Evolutionary conservation across 2,329 filamentous ascomycete species (phyloP).

Genomic region (Lasiodiplodia sp.): DNA sequence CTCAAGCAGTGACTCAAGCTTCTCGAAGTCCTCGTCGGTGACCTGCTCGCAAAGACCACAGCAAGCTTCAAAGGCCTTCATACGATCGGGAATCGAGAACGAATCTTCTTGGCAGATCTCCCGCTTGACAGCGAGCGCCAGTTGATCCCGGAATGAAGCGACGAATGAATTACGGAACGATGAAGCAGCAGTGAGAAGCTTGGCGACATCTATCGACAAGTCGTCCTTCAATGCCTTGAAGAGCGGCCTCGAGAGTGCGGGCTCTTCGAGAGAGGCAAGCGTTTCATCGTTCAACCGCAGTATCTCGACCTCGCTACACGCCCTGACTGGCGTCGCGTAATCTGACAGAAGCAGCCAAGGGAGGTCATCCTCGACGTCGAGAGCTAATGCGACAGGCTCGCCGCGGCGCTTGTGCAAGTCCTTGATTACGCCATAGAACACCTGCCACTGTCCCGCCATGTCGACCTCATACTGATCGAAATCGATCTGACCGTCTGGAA

Average conservation of each 20-base stretch:
- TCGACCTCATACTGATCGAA: slow-evolving; percentile 77
- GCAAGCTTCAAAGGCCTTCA: slow-evolving; percentile 79
- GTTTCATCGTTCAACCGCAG: slow-evolving; percentile 71
- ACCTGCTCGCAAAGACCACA: slow-evolving; percentile 81
- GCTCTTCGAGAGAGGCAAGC: slow-evolving; percentile 41
- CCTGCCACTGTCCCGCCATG: slow-evolving; percentile 84
- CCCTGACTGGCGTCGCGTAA: slow-evolving; percentile 77
- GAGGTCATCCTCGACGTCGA: slow-evolving; percentile 74
- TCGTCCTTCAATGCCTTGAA: slow-evolving; percentile 55
- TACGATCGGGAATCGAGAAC: slow-evolving; percentile 65
- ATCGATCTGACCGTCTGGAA: slow-evolving; percentile 70
- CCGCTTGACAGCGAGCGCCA: slow-evolving; percentile 70
- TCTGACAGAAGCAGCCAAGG: slow-evolving; percentile 88
- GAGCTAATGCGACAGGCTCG: slow-evolving; percentile 79
- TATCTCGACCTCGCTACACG: slow-evolving; percentile 79
- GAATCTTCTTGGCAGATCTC: slow-evolving; percentile 79
- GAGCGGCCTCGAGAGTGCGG: slow-evolving; percentile 42
- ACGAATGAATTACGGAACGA: slow-evolving; percentile 75
- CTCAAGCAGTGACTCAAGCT: slow-evolving; percentile 73
- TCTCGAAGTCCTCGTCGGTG: slow-evolving; percentile 79
- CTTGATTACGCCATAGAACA: slow-evolving; percentile 83
- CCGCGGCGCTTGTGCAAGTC: slow-evolving; percentile 87
- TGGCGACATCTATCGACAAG: slow-evolving; percentile 62
- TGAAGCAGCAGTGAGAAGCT: slow-evolving; percentile 72
- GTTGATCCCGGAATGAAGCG: slow-evolving; percentile 71